Evolutionary conservation across 495 filamentous ascomycete species (phyloP), one percentile per base, ranked within the genome.

Genomic region (Penicillium daleae): DNA sequence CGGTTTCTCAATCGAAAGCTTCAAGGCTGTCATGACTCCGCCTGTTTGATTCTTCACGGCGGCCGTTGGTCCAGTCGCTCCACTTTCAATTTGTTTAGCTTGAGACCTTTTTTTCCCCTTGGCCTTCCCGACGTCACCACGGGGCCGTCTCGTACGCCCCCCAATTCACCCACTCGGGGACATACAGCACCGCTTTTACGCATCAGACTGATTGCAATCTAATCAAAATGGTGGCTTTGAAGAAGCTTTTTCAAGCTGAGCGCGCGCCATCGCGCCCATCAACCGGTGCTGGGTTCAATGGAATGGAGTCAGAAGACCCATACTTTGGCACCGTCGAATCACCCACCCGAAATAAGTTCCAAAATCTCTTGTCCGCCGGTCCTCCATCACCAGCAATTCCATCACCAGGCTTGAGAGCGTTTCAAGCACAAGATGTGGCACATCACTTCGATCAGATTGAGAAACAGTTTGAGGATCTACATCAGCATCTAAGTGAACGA

Each of bases 401-500:
- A 6, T 64, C 67, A n/a, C 57, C 67, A 9, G 61, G 62, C 19
- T 49, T 55, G 21, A 68, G 56, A 51, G 35, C 58, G 13, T 53
- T 67, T 15, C 65, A 63, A 27, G 49, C 68, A 19, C 57, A 71
- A 33, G 67, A 71, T 61, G 62, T 71, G 42, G 70, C 68, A 24
- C 69, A 72, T 42, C 73, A 74, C 50, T 79, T 76, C 46, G 71
- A 78, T 29, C 71, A 73, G 31, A 76, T 79, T 24, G 78, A 80
- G 29, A 72, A 71, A 56, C 74, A 81, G 56, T 78, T 79, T 52
- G 76, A 78, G 60, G 69, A 74, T 67, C 62, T 78, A 63, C 74
- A 80, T 57, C 71, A 76, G 35, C 67, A 71, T 24, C 66, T 81
- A 22, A 69, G 61, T 12, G 35, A 64, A 31, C 64, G 72, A 22